Base-by-base conservation (phyloP, 306 rosid species). In the Ceratonia siliqua region DNA sequence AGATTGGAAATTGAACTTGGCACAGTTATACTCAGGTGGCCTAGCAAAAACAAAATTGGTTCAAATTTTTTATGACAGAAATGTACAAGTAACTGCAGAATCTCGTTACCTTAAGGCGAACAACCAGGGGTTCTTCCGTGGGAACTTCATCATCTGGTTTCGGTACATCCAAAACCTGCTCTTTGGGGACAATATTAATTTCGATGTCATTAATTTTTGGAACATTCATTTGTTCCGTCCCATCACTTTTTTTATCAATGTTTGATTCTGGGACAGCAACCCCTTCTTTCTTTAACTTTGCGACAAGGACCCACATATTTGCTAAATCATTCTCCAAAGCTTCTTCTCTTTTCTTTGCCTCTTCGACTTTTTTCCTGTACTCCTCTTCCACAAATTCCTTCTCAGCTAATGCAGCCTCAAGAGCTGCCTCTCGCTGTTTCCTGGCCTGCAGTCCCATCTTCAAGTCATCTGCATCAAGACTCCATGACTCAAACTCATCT, bases 271-370 rank as follows among this genome's bases (percentile, higher is more conserved):
- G 83, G 42, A 83, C 84, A 74, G 89, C 78, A 33, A 91, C 97
- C 21, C 87, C 88, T 75, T 95, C 98, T 78, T 89, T 95, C 89
- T 90, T 95, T 81, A 95, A 89, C 90, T 89, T 95, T 0, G 99
- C 99, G 72, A 95, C 99, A 82, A 95, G 93, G 59, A 95, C 96
- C 99, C 99, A 95, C 99, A 95, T 95, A 87, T 90, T 95, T 54
- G 99, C 98, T 74, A 95, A 86, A 84, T 95, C 99, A 63, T 95
- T 95, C 88, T 95, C 99, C 65, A 95, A 77, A 73, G 99, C 96
- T 68, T 84, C 96, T 78, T 95, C 99, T 81, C 91, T 90, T 85
- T 86, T 92, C 89, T 92, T 92, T 80, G 94, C 88, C 75, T 90
- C 99, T 61, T 95, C 98, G 74, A 77, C 82, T 82, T 85, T 92